phyloP scores from a whole-genome alignment of 208 protist species.

The Crithidia brevicula region DNA sequence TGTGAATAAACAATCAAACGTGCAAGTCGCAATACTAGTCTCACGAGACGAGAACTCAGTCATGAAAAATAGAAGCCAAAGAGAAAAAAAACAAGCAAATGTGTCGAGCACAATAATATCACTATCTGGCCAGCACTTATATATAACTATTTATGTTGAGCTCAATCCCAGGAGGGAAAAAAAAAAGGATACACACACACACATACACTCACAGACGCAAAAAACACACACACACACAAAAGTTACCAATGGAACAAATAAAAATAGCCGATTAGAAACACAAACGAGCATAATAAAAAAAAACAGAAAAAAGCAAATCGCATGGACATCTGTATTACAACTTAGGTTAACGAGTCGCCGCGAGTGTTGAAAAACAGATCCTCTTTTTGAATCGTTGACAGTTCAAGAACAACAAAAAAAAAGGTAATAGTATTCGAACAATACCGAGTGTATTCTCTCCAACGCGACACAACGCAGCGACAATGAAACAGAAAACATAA shows the following conservation, averaged over 20 bases:
- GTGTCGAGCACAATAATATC: background rate
- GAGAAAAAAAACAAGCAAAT: conserved; percentile 5
- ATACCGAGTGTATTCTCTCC: too few relatives aligned
- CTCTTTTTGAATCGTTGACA: too few relatives aligned
- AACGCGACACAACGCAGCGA: too few relatives aligned
- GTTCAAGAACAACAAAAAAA: too few relatives aligned
- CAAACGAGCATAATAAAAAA: conserved; percentile 21
- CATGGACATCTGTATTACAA: too few relatives aligned
- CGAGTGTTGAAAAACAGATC: too few relatives aligned
- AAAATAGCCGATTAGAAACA: background rate
- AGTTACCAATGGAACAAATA: background rate
- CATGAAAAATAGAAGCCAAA: conserved; percentile 15
- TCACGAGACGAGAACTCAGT: too few relatives aligned
- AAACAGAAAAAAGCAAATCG: conserved; percentile 13
- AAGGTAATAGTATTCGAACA: too few relatives aligned
- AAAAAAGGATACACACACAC: conserved; percentile 7
- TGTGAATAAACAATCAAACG: conserved; percentile 13
- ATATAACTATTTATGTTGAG: too few relatives aligned
- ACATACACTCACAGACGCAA: background rate
- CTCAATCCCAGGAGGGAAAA: conserved; percentile 9
- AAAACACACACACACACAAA: background rate
- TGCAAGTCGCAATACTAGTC: background rate
- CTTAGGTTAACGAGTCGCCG: too few relatives aligned
- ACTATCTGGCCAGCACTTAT: too few relatives aligned
- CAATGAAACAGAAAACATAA: too few relatives aligned